Evolutionary conservation across 352 stramenopile genomes (phyloP).

Genomic region (Phytophthora idaei): DNA sequence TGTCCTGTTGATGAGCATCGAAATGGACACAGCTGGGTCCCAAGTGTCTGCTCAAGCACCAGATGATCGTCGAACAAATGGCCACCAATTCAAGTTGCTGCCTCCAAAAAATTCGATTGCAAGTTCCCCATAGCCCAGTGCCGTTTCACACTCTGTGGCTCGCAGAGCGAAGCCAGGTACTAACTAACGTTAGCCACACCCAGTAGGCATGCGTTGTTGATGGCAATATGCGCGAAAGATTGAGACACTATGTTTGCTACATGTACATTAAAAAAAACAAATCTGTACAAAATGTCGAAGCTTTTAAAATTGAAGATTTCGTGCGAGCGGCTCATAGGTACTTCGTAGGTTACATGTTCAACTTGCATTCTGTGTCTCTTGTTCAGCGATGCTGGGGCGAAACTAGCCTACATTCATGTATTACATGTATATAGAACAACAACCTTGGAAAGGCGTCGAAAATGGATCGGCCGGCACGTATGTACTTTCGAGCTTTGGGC

Average conservation of each 20-base stretch:
- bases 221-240: slow-evolving; percentile 21
- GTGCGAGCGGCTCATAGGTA: not conserved
- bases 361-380: not conserved
- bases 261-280: not conserved
- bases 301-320: not conserved
- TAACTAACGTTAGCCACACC: slow-evolving; percentile 3
- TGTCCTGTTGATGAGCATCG: slow-evolving; percentile 1
- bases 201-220: slow-evolving; percentile 6
- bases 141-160: slow-evolving; percentile 10
- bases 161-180: slow-evolving; percentile 15
- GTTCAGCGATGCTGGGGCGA: not conserved
- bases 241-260: slow-evolving; percentile 12
- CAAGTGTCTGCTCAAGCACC: slow-evolving; percentile 20
- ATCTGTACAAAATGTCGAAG: not conserved
- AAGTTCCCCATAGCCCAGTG: slow-evolving; percentile 26
- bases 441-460: slow-evolving; percentile 21
- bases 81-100: slow-evolving; percentile 4
- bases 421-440: no score
- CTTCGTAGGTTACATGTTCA: not conserved
- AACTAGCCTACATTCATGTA: no score
- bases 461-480: slow-evolving; percentile 17
- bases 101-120: slow-evolving; percentile 10
- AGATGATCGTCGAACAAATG: slow-evolving; percentile 8
- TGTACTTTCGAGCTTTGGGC: slow-evolving; percentile 17
- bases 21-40: slow-evolving; percentile 1